These are phyloP conservation scores for Trichosporon faecale DNA, from an alignment of 1,284 basidiomycete genomes.

Conservation along the genomic window DNA sequence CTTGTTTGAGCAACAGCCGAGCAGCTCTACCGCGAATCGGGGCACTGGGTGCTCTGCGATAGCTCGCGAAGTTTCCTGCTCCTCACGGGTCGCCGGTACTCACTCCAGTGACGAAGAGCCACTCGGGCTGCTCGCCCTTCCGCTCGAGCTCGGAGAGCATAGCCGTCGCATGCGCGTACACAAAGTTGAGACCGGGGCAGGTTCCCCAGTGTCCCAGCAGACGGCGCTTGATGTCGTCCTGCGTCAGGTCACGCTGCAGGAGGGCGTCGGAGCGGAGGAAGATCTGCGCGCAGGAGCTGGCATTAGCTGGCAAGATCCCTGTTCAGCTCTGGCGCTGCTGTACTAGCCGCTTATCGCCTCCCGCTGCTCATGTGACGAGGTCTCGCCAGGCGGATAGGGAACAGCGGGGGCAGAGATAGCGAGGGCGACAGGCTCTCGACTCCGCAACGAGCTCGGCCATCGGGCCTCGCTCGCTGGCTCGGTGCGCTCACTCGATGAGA, in stretches of 20 bases:
- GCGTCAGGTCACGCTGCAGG: slow-evolving; percentile 60
- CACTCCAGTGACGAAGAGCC: slow-evolving; percentile 61
- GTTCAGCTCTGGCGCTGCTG: background rate
- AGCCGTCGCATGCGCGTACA: slow-evolving; percentile 75
- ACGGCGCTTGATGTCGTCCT: slow-evolving; percentile 71
- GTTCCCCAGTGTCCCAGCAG: slow-evolving; percentile 60
- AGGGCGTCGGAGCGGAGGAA: slow-evolving; percentile 73
- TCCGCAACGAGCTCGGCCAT: background rate
- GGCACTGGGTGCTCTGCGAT: too few relatives aligned
- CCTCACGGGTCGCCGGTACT: too few relatives aligned
- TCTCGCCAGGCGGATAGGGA: too few relatives aligned
- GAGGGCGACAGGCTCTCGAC: too few relatives aligned
- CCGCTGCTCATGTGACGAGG: too few relatives aligned
- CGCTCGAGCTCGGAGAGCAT: slow-evolving; percentile 61
- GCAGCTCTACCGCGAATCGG: too few relatives aligned
- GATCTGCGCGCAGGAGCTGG: slow-evolving; percentile 58
- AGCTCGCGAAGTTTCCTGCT: too few relatives aligned
- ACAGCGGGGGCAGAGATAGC: too few relatives aligned
- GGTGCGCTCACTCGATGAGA: background rate
- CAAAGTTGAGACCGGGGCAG: slow-evolving; percentile 66
- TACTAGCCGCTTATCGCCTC: too few relatives aligned
- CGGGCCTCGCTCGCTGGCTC: background rate
- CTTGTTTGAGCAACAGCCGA: too few relatives aligned
- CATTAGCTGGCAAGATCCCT: background rate
- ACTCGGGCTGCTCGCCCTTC: slow-evolving; percentile 42